phyloP scores from a whole-genome alignment of 768 basidiomycete species.

The Mycena sanguinolenta region DNA sequence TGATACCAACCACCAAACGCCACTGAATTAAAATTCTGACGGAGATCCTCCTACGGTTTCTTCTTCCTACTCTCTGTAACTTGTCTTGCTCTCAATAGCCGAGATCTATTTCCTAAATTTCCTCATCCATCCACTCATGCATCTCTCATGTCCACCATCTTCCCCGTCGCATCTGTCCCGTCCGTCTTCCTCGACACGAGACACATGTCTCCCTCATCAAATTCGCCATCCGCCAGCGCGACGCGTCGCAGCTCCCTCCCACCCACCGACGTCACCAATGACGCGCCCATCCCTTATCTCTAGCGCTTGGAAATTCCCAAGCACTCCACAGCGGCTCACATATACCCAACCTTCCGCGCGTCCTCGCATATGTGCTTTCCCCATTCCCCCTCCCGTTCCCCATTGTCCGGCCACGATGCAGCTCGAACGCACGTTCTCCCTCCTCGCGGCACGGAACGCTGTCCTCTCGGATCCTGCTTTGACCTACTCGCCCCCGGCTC shows the following conservation, averaged over 20 bases:
- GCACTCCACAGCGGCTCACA: slow-evolving; percentile 4
- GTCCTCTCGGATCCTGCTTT: no score
- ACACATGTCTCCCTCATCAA: not conserved
- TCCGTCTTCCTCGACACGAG: not conserved
- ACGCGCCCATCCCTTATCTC: slow-evolving; percentile 14
- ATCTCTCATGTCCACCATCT: not conserved
- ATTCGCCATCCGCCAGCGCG: not conserved
- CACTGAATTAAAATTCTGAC: no score
- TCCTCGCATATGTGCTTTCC: not conserved
- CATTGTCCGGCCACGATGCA: not conserved
- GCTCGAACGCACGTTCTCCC: not conserved
- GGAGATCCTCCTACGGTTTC: no score
- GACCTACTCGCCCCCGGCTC: no score
- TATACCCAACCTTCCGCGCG: not conserved
- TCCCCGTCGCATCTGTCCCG: not conserved
- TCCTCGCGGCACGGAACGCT: not conserved
- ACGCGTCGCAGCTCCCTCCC: not conserved
- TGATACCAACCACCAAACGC: no score
- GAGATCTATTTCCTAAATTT: not conserved
- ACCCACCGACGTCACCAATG: slow-evolving; percentile 22
- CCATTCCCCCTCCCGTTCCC: not conserved
- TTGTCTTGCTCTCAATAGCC: not conserved
- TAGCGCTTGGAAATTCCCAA: not conserved
- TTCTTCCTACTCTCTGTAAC: not conserved
- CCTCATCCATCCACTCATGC: not conserved